Evolutionary conservation across 164 flowering plant species (phyloP), one percentile per base, ranked within the genome.

Genomic region (Macadamia tetraphylla): DNA sequence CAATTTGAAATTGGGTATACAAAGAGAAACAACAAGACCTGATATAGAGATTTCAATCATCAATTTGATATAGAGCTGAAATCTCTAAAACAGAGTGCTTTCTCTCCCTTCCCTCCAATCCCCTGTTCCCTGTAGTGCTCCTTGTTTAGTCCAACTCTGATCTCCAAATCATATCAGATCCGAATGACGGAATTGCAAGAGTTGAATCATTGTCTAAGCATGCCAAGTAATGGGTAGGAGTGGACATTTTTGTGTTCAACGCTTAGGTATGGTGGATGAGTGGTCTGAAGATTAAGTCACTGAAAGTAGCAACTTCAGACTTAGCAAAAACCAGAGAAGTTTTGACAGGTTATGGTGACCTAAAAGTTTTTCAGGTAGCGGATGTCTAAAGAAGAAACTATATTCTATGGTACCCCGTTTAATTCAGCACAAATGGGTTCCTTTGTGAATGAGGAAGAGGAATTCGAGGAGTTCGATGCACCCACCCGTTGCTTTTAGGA

Each of bases 261-360:
- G 89, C 88, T 46, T 95, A 90, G 46, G 88, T 95, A 70, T 95
- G 99, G 99, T 95, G 99, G 99, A 87, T 87, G 91, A 92, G 84
- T 71, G 91, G 93, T 23, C 67, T 72, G 18, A 83, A 67, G 61
- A 81, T 86, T 78, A 95, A 91, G 60, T 74, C 93, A 59, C 77
- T 91, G 99, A 90, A 78, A 86, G 84, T 75, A 63, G 49, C 35
- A 17, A 55, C 15, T 63, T 29, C 13, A 2, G 60, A 23, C 44
- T 44, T 48, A 17, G 31, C 31, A 6, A 15, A 11, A 10, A 46
- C 4, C 13, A 3, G 15, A 52, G 56, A 18, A n/a, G 15, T 12
- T 63, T 63, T 17, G 31, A 53, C 51, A 15, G 9, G 9, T 17
- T 43, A 35, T 52, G 48, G 43, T 30, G 1, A 61, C 18, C 9